Evolutionary conservation across 306 rosid genomes (phyloP).

Genomic region (Lathyrus tuberosus): DNA sequence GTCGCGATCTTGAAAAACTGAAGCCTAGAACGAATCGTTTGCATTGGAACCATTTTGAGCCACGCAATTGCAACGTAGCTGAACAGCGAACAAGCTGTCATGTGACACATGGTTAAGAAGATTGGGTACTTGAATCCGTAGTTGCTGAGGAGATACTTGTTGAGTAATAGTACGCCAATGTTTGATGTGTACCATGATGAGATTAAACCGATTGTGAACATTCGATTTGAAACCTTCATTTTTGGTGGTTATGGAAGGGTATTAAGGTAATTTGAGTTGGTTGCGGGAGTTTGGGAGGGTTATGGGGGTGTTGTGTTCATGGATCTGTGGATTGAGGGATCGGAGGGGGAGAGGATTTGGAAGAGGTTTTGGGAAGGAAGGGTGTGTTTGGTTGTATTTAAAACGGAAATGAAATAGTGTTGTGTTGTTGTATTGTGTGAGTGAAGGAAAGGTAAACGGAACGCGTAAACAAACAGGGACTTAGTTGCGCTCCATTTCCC

Average conservation of each 20-base stretch:
- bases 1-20: slow-evolving; percentile 92
- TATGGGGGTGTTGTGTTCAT: not conserved
- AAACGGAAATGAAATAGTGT: not conserved
- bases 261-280: not conserved
- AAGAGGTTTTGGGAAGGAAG: not conserved
- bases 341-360: not conserved
- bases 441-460: slow-evolving; percentile 29
- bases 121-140: slow-evolving; percentile 99
- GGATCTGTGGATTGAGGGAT: not conserved
- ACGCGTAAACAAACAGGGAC: slow-evolving; percentile 47
- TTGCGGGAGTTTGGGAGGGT: no score
- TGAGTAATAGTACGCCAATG: slow-evolving; percentile 88
- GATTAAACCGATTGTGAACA: slow-evolving; percentile 83
- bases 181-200: slow-evolving; percentile 91
- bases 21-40: slow-evolving; percentile 81
- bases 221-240: slow-evolving; percentile 48
- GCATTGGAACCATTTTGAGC: slow-evolving; percentile 96
- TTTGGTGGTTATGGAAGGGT: not conserved
- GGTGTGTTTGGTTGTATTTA: not conserved
- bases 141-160: slow-evolving; percentile 92
- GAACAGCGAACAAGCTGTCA: slow-evolving; percentile 93
- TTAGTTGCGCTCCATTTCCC: not conserved
- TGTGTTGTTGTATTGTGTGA: not conserved
- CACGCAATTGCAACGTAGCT: slow-evolving; percentile 97
- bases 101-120: slow-evolving; percentile 98